Conservation (phyloP, 345 rosid genomes). For the Limnanthes douglasii region DNA sequence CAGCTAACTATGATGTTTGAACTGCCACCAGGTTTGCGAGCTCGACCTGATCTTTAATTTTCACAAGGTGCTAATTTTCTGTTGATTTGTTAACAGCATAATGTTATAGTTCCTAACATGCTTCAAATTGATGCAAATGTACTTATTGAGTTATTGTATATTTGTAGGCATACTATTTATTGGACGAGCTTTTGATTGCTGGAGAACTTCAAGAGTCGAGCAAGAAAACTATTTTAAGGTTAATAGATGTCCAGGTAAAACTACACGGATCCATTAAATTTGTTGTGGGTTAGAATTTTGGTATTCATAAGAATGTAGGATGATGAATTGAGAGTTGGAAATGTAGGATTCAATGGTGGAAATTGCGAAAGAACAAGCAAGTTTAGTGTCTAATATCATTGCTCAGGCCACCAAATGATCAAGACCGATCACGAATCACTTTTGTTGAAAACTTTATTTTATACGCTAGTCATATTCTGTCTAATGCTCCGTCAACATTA, state of each 20-base stretch:
- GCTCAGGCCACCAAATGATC: slow-evolving; percentile 94
- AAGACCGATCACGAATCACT: no score
- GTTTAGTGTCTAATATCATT: slow-evolving; percentile 76
- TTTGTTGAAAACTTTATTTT: no score
- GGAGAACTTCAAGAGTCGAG: slow-evolving; percentile 97
- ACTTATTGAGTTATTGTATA: slow-evolving; percentile 8
- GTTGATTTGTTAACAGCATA: slow-evolving; percentile 2
- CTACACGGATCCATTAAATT: no score
- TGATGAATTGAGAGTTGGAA: no score
- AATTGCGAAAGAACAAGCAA: slow-evolving; percentile 81
- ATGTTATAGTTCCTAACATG: no score
- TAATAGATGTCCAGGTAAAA: slow-evolving; percentile 74
- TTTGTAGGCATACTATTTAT: slow-evolving; percentile 68
- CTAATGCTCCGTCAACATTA: no score
- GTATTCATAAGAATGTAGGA: no score
- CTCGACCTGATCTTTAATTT: slow-evolving; percentile 92
- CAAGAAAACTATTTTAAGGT: slow-evolving; percentile 81
- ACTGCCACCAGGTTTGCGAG: slow-evolving; percentile 97
- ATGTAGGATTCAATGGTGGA: slow-evolving; percentile 84
- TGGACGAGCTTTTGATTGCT: slow-evolving; percentile 87
- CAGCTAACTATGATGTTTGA: no score
- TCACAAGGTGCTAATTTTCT: slow-evolving; percentile 48
- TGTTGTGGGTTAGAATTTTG: no score
- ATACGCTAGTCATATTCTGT: no score
- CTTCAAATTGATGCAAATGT: no score